Evolutionary conservation across 148 eudicot species (phyloP).

Genomic region (Amaranthus cruentus): DNA sequence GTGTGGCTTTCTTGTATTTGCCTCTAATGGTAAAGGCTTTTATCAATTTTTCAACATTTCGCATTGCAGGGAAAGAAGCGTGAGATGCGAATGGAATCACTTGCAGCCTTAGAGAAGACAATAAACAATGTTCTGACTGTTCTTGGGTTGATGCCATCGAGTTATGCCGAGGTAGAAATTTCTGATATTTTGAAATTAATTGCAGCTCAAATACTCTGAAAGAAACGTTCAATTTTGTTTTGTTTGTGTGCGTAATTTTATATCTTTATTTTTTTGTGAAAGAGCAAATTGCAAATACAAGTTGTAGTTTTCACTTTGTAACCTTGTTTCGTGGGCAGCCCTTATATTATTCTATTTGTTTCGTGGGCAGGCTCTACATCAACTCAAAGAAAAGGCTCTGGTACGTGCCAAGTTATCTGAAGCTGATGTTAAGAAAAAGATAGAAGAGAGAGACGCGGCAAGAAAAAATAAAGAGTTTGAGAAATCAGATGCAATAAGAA

Average conservation of each 20-base stretch:
- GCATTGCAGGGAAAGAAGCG: conserved; percentile 80
- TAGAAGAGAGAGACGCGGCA: conserved; percentile 64
- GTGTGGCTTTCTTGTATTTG: neutral
- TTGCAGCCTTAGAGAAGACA: conserved; percentile 62
- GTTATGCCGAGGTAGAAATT: conserved; percentile 55
- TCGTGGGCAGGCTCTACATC: conserved; percentile 47
- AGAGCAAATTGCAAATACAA: no score
- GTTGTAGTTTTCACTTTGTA: no score
- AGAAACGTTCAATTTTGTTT: neutral
- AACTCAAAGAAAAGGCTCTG: conserved; percentile 76
- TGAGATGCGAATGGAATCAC: conserved; percentile 65
- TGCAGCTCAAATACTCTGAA: neutral
- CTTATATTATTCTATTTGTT: neutral
- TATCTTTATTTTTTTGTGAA: no score
- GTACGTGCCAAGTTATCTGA: conserved; percentile 80
- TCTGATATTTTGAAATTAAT: neutral
- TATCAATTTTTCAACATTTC: neutral
- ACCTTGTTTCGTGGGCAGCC: no score
- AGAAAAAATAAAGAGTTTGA: conserved; percentile 78
- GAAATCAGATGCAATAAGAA: conserved; percentile 73
- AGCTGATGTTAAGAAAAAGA: conserved; percentile 58
- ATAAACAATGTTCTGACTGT: conserved; percentile 46
- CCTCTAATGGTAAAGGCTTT: neutral
- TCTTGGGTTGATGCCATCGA: conserved; percentile 77
- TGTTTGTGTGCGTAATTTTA: no score